phyloP scores from a whole-genome alignment of 768 basidiomycete genomes.

The Lepiota venenata region DNA sequence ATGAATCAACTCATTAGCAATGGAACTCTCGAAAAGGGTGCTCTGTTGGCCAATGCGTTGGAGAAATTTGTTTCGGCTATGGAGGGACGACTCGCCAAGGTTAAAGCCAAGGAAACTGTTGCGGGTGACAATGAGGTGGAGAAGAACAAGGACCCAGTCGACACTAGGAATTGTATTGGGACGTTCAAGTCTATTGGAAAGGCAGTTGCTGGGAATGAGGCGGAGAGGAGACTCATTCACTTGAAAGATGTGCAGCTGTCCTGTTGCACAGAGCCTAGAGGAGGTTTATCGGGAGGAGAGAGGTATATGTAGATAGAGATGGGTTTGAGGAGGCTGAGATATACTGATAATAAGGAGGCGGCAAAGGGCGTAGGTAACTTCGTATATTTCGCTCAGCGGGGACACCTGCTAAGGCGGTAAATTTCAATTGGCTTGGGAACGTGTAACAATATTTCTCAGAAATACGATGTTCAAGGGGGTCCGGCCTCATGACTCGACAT shows the following conservation, averaged over 20 bases:
- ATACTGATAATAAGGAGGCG: not conserved
- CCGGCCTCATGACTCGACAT: too few relatives aligned
- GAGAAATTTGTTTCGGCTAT: conserved; percentile 10
- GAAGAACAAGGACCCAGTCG: not conserved
- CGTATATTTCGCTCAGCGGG: too few relatives aligned
- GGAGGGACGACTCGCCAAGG: conserved; percentile 8
- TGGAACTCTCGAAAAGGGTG: not conserved
- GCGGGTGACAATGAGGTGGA: not conserved
- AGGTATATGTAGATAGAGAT: not conserved
- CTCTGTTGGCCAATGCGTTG: conserved; percentile 7
- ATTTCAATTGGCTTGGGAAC: too few relatives aligned
- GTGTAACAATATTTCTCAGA: too few relatives aligned
- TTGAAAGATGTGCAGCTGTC: conserved; percentile 10
- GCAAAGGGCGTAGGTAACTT: too few relatives aligned
- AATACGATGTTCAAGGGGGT: too few relatives aligned
- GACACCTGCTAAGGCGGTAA: too few relatives aligned
- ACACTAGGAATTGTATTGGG: not conserved
- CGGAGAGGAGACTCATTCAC: conserved; percentile 2
- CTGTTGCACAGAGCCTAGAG: conserved; percentile 9
- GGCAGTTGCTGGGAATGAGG: not conserved
- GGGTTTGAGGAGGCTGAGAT: conserved; percentile 9
- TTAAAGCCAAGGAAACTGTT: not conserved
- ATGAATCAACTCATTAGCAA: not conserved
- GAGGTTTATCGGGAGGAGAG: not conserved
- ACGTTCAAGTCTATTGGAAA: conserved; percentile 5